Base-by-base conservation (phyloP, 805 yeast species). In the Sporopachydermia lactativora region DNA sequence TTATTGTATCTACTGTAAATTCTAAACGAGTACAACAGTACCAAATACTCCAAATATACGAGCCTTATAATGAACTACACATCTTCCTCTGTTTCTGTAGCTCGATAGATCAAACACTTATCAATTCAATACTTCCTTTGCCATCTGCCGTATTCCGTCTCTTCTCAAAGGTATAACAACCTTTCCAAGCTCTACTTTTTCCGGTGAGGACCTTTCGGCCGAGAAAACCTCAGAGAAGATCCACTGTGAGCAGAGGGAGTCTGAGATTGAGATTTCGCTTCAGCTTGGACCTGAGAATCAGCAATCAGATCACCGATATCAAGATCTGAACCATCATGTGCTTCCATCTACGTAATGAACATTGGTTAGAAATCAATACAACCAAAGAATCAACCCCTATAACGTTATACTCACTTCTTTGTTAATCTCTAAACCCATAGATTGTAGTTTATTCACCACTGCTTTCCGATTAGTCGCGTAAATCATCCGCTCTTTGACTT, bases 401-500 rank as follows among this genome's bases (percentile, higher is more conserved):
- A 24, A 24, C n/a, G 31, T 24, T 8, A 24, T 8, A 24, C 31
- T 8, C 28, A 45, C 39, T 8, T 14, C 34, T 5, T 17, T 18
- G 3, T 6, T 11, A 19, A 46, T n/a, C 11, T 39, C 19, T 5
- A 45, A 17, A 3, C 47, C 47, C 2, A 28, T 17, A 4, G 39
- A 36, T 42, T 52, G 48, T 17, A 58, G 49, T 31, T 42, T 48
- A 16, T 48, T 48, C 17, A 56, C 41, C n/a, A 62, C 49, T 4
- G 58, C 48, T 35, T 50, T 48, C 17, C 66, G 80, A 45, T 79
- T 80, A 2, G 95, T 73, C 1, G 98, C 97, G 53, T 86, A 85
- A 39, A 86, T 57, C 96, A 89, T 89, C 51, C 97, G 71, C 40
- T 86, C 92, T 57, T 79, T 81, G 35, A 92, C 92, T 59, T 77